A percentile compares a stretch with the other conserved stretches of the same genome.
phyloP scores from a whole-genome alignment of 225 moss, liverwort and hornwort genomes.

The Sphagnum contortum region DNA sequence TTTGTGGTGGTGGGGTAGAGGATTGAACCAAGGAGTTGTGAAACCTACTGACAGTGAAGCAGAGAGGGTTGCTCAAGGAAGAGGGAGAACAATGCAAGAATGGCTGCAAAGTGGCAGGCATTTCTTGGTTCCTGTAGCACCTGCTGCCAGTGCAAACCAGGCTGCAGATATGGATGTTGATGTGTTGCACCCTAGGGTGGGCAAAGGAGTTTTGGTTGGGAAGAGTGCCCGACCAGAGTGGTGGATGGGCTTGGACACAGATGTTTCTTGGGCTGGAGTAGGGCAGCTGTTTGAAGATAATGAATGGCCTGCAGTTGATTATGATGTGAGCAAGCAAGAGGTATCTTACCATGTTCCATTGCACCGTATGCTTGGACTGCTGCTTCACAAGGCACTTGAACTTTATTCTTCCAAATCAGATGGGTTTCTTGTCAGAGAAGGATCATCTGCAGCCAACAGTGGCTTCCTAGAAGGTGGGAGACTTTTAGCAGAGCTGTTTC shows the following conservation, averaged over 20 bases:
- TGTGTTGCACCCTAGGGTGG: slow-evolving; percentile 30
- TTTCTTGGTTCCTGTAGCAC: slow-evolving; percentile 15
- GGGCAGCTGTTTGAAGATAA: slow-evolving; percentile 37
- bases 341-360: slow-evolving; percentile 85
- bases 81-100: slow-evolving; percentile 58
- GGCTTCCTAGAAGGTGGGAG: background rate
- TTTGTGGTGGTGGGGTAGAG: slow-evolving; percentile 67
- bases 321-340: slow-evolving; percentile 85
- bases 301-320: slow-evolving; percentile 68
- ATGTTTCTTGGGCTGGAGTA: slow-evolving; percentile 23
- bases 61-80: slow-evolving; percentile 37
- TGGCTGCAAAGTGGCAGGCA: slow-evolving; percentile 61
- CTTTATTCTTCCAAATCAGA: slow-evolving; percentile 17
- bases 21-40: slow-evolving; percentile 34
- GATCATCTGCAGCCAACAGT: background rate
- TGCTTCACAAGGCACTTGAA: slow-evolving; percentile 58
- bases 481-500: slow-evolving; percentile 54
- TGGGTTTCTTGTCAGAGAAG: slow-evolving; percentile 3
- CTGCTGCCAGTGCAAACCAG: slow-evolving; percentile 32
- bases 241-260: slow-evolving; percentile 83
- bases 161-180: slow-evolving; percentile 68
- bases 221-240: slow-evolving; percentile 51
- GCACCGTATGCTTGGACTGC: slow-evolving; percentile 76
- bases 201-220: slow-evolving; percentile 37
- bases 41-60: slow-evolving; percentile 18